phyloP scores from a whole-genome alignment of 1,139 yeast genomes.

The Petasospora fabianii region DNA sequence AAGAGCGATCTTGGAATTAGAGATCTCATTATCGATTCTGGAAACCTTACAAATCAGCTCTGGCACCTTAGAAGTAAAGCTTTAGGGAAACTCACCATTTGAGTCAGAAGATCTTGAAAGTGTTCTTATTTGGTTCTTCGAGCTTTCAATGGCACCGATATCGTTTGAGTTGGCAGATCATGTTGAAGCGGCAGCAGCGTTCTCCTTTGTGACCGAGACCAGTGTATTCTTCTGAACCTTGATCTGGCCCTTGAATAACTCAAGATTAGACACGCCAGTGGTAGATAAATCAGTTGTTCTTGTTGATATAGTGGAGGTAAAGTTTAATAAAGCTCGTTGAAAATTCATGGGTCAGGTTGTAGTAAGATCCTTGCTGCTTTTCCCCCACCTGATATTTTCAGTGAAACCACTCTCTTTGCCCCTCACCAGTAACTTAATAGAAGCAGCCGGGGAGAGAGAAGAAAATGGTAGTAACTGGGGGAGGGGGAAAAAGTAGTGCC shows the following conservation, averaged over 20 bases:
- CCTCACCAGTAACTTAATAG: no score
- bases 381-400: no score
- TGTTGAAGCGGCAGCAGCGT: no score
- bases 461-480: no score
- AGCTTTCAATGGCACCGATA: slow-evolving; percentile 52
- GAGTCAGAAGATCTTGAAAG: slow-evolving; percentile 28
- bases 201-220: slow-evolving; percentile 32
- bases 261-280: slow-evolving; percentile 12
- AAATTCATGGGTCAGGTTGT: no score
- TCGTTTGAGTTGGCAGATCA: slow-evolving; percentile 24
- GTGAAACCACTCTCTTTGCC: no score
- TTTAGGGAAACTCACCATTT: slow-evolving; percentile 32
- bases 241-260: slow-evolving; percentile 31
- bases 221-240: slow-evolving; percentile 56
- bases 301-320: no score
- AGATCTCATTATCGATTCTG: slow-evolving; percentile 64
- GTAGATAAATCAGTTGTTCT: slow-evolving; percentile 6
- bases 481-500: no score
- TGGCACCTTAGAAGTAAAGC: slow-evolving; percentile 70
- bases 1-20: slow-evolving; percentile 61
- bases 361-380: no score
- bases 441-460: no score
- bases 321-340: no score
- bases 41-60: slow-evolving; percentile 62
- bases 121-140: slow-evolving; percentile 56